A percentile compares a stretch with the other conserved stretches of the same genome.
phyloP scores from a whole-genome alignment of 2,329 filamentous ascomycete genomes.

The Sclerotinia glacialis region DNA sequence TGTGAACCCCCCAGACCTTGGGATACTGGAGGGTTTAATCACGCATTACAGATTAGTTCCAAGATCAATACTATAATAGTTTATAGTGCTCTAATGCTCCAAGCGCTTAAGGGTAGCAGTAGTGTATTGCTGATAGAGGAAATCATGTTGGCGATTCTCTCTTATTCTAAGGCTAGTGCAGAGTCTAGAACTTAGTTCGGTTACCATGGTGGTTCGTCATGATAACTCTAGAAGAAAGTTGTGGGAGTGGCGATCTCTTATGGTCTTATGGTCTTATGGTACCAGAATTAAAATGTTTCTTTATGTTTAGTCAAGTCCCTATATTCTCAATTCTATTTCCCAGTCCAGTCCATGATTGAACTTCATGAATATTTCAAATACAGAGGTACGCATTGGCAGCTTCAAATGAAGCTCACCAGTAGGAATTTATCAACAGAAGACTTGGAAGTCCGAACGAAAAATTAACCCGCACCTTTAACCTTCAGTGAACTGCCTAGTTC shows the following conservation, averaged over 20 bases:
- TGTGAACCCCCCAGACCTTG: not conserved
- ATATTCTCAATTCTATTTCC: not conserved
- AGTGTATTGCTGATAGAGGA: not conserved
- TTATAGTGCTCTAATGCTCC: not conserved
- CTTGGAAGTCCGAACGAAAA: not conserved
- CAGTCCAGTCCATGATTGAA: not conserved
- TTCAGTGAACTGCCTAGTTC: not conserved
- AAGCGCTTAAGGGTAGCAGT: not conserved
- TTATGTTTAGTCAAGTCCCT: not conserved
- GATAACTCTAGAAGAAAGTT: not conserved
- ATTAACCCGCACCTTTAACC: not conserved
- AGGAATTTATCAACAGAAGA: not conserved
- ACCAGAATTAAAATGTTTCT: not conserved
- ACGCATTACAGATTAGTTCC: too few species aligned
- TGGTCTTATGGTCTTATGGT: not conserved
- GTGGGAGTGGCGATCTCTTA: not conserved
- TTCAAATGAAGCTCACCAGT: not conserved
- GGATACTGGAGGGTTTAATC: not conserved
- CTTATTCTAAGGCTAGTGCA: not conserved
- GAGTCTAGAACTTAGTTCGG: not conserved
- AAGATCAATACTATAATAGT: not conserved
- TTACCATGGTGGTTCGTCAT: not conserved
- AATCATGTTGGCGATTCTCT: not conserved
- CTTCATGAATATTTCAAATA: not conserved
- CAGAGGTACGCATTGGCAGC: not conserved